Base-by-base conservation (phyloP, 2,329 filamentous ascomycete species). In the Furcasterigmium sp. region DNA sequence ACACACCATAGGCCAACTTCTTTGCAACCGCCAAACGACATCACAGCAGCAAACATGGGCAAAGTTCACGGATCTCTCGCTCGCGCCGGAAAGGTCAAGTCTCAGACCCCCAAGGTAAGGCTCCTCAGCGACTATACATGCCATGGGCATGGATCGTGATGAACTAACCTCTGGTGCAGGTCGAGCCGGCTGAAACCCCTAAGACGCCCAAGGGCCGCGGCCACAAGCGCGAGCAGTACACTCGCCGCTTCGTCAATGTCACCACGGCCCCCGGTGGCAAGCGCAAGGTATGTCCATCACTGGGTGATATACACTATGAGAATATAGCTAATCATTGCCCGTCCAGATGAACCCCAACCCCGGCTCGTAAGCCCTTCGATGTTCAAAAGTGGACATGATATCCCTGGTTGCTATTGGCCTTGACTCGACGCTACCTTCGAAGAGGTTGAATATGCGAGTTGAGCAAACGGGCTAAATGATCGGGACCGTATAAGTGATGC, bases 61-160 rank as follows among this genome's bases (percentile, higher is more conserved):
- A 91, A 91, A 78, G 87, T 91, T 73, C 87, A 91, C 84, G 87
- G 87, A 71, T 93, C 87, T 68, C 85, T 91, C 74, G 87, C 87
- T 71, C 87, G 87, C 88, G 87, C 87, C 76, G 89, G 89, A 78
- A 94, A 95, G 82, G 90, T 95, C 83, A 94, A 94, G 86, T 91
- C 87, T 75, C 87, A 91, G 75, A 91, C 86, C 61, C 87, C 87
- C 65, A 91, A 91, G 83, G 86, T 90, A 80, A 71, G 79, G 70
- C 48, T 54, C 51, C 52, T 19, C n/a, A n/a, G n/a, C n/a, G n/a
- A n/a, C n/a, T n/a, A n/a, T n/a, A n/a, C n/a, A n/a, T n/a, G n/a
- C n/a, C n/a, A n/a, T n/a, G n/a, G n/a, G n/a, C n/a, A n/a, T n/a
- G n/a, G n/a, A n/a, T n/a, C n/a, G n/a, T n/a, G n/a, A n/a, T n/a